These are phyloP conservation scores for Raffaelea albimanens DNA, from an alignment of 2,329 filamentous ascomycete genomes.

Conservation along the genomic window DNA sequence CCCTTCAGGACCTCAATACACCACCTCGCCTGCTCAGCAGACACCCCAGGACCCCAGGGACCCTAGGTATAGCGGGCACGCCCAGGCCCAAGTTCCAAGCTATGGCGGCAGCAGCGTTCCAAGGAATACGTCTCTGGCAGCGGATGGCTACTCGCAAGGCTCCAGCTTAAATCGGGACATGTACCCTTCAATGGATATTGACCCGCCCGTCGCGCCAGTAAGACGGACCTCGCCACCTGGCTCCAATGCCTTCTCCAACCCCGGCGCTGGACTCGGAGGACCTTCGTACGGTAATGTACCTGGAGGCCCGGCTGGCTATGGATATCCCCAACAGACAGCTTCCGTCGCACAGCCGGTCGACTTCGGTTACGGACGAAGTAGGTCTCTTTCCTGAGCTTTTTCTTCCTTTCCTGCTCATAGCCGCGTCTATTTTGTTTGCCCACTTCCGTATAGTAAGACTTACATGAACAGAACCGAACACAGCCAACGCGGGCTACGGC, in stretches of 20 bases:
- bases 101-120: neutral
- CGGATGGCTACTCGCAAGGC: constrained; percentile 10
- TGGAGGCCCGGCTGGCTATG: neutral
- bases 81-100: constrained; percentile 6
- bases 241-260: neutral
- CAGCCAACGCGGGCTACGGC: constrained; percentile 23
- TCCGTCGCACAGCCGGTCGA: constrained; percentile 11
- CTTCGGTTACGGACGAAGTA: constrained; percentile 12
- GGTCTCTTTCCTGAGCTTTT: neutral
- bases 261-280: neutral
- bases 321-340: constrained; percentile 1
- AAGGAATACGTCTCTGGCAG: constrained; percentile 2
- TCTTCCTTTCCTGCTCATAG: neutral
- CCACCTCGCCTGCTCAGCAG: neutral
- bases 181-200: constrained; percentile 9
- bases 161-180: constrained; percentile 8
- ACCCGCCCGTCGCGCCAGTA: constrained; percentile 6
- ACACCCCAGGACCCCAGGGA: constrained; percentile 10
- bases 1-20: constrained; percentile 2
- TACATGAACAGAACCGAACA: constrained; percentile 31
- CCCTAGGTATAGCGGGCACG: constrained; percentile 6
- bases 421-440: neutral
- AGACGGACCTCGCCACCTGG: neutral
- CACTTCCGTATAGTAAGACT: no score
- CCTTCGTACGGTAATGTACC: no score